Percentiles rank a stretch among this genome's conserved stretches.
Conservation (phyloP, 2,329 filamentous ascomycete genomes). For the Aureobasidium sp. region DNA sequence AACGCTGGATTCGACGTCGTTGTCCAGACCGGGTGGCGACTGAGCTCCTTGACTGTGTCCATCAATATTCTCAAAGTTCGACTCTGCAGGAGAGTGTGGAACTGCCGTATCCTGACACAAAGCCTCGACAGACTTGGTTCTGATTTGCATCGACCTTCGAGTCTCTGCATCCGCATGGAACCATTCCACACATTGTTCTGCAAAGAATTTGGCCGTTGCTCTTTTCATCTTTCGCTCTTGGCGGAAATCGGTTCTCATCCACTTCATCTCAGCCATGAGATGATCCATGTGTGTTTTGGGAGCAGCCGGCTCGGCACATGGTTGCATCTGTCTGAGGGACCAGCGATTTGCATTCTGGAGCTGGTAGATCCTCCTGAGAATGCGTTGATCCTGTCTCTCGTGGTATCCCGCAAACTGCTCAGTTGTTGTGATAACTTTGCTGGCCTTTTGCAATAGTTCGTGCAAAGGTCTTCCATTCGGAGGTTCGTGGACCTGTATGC, state of each 20-base stretch:
- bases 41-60: slow-evolving; percentile 2
- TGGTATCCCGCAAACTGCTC: slow-evolving; percentile 77
- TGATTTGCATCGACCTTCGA: slow-evolving; percentile 60
- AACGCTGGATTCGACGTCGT: slow-evolving; percentile 5
- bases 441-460: slow-evolving; percentile 68
- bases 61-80: slow-evolving; percentile 10
- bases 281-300: slow-evolving; percentile 77
- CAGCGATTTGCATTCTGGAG: slow-evolving; percentile 87
- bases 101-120: slow-evolving; percentile 14
- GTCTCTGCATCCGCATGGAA: slow-evolving; percentile 56
- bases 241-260: slow-evolving; percentile 94
- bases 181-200: slow-evolving; percentile 77
- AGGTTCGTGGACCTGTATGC: slow-evolving; percentile 47
- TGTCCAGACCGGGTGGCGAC: slow-evolving; percentile 10
- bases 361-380: slow-evolving; percentile 78
- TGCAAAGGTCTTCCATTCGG: slow-evolving; percentile 50
- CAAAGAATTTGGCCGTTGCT: slow-evolving; percentile 68
- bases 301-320: slow-evolving; percentile 69
- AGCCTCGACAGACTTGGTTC: slow-evolving; percentile 33
- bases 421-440: slow-evolving; percentile 81
- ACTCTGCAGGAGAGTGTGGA: slow-evolving; percentile 18
- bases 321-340: slow-evolving; percentile 83
- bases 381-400: slow-evolving; percentile 79
- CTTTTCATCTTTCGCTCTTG: slow-evolving; percentile 94
- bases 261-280: slow-evolving; percentile 83